phyloP scores from a whole-genome alignment of 768 basidiomycete genomes.

The Austroboletus festivus region DNA sequence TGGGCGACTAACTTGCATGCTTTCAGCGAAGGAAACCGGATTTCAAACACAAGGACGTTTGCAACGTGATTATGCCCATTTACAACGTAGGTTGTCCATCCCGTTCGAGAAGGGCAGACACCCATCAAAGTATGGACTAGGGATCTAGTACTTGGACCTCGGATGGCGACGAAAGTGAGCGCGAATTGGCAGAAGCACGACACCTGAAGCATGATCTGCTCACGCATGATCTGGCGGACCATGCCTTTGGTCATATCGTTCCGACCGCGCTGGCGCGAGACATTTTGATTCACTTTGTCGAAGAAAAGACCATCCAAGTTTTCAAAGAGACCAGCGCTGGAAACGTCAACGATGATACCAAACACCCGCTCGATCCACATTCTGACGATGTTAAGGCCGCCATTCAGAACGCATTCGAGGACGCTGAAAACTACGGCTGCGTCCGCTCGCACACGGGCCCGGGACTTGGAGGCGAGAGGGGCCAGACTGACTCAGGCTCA shows the following conservation, averaged over 20 bases:
- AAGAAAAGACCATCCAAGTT: not conserved
- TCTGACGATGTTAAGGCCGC: not conserved
- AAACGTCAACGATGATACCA: too few relatives aligned
- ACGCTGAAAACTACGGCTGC: not conserved
- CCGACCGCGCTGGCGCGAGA: constrained; percentile 2
- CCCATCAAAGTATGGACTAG: too few relatives aligned
- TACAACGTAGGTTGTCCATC: too few relatives aligned
- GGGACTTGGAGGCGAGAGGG: too few relatives aligned
- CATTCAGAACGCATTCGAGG: constrained; percentile 6
- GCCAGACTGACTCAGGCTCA: not conserved
- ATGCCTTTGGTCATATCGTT: constrained; percentile 1
- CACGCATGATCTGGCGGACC: constrained; percentile 14
- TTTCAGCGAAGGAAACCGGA: too few relatives aligned
- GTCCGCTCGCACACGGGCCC: not conserved
- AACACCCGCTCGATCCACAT: not conserved
- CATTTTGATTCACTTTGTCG: not conserved
- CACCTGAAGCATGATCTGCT: too few relatives aligned
- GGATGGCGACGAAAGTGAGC: too few relatives aligned
- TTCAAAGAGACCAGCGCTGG: not conserved
- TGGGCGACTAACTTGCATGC: too few relatives aligned
- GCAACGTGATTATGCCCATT: too few relatives aligned
- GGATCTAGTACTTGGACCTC: too few relatives aligned
- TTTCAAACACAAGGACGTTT: too few relatives aligned
- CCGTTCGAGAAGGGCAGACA: too few relatives aligned
- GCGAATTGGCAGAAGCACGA: constrained; percentile 8